Evolutionary conservation across 345 rosid species (phyloP).

Genomic region (Euphorbia pulcherrima): DNA sequence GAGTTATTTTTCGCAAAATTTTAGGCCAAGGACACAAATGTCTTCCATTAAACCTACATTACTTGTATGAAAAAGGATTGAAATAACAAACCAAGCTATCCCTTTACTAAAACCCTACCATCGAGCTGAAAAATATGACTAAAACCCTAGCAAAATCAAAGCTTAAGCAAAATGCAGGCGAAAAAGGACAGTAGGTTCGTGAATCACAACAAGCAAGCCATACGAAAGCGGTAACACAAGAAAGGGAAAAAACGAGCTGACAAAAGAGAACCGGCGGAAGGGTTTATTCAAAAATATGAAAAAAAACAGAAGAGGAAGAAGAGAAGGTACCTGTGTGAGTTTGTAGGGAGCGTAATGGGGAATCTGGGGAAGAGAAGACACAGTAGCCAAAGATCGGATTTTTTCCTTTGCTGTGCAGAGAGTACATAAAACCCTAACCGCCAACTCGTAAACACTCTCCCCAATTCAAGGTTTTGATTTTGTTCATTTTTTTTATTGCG

Average conservation of each 20-base stretch:
- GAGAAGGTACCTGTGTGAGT: not conserved
- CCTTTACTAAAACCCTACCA: not conserved
- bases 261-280: not conserved
- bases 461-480: not conserved
- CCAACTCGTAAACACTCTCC: slow-evolving; percentile 9
- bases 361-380: slow-evolving; percentile 1
- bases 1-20: not conserved
- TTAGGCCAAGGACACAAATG: too few relatives aligned
- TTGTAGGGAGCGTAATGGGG: not conserved
- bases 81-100: not conserved
- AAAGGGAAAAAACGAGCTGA: not conserved
- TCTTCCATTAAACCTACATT: not conserved
- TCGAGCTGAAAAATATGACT: not conserved
- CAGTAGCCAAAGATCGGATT: slow-evolving; percentile 4
- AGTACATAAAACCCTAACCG: slow-evolving; percentile 12
- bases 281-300: too few relatives aligned
- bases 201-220: not conserved
- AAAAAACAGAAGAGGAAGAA: not conserved
- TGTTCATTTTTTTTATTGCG: too few relatives aligned
- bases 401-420: not conserved
- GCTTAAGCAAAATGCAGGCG: not conserved
- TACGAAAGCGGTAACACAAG: not conserved
- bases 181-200: not conserved
- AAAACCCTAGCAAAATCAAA: not conserved
- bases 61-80: not conserved